These are phyloP conservation scores for Stylosanthes scabra DNA, from an alignment of 331 rosid genomes.

Conservation along the genomic window DNA sequence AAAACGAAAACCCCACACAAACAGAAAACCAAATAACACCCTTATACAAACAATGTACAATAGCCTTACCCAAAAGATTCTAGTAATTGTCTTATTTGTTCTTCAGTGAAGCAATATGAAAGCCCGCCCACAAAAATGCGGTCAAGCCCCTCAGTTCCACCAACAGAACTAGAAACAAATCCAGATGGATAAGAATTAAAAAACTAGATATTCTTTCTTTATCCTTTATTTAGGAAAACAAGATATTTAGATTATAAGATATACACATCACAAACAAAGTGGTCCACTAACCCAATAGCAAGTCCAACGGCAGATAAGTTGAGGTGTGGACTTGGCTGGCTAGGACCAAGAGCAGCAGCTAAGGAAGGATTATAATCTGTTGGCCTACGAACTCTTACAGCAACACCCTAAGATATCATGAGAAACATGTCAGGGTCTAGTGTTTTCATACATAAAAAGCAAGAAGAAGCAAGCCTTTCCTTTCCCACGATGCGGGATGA, in stretches of 20 bases:
- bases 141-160: conserved; percentile 83
- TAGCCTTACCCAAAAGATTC: conserved; percentile 76
- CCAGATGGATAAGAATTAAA: conserved; percentile 39
- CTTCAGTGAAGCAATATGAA: conserved; percentile 83
- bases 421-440: conserved; percentile 22
- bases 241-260: conserved; percentile 1
- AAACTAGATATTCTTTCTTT: conserved; percentile 3
- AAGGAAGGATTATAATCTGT: conserved; percentile 83
- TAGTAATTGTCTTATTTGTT: conserved; percentile 73
- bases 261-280: conserved; percentile 16
- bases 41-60: background rate
- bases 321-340: conserved; percentile 83
- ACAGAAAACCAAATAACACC: conserved; percentile 17
- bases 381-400: conserved; percentile 90
- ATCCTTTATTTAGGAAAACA: background rate
- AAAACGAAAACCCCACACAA: background rate
- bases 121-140: conserved; percentile 90
- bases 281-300: conserved; percentile 58
- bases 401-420: conserved; percentile 66
- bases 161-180: conserved; percentile 55
- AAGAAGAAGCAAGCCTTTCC: background rate
- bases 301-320: conserved; percentile 80
- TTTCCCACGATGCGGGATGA: background rate
- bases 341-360: conserved; percentile 85
- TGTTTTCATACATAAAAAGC: background rate